A percentile compares a stretch with the other conserved stretches of the same genome.
Evolutionary conservation across 176 grass and related monocot genomes (phyloP).

Genomic region (Juncus inflexus): DNA sequence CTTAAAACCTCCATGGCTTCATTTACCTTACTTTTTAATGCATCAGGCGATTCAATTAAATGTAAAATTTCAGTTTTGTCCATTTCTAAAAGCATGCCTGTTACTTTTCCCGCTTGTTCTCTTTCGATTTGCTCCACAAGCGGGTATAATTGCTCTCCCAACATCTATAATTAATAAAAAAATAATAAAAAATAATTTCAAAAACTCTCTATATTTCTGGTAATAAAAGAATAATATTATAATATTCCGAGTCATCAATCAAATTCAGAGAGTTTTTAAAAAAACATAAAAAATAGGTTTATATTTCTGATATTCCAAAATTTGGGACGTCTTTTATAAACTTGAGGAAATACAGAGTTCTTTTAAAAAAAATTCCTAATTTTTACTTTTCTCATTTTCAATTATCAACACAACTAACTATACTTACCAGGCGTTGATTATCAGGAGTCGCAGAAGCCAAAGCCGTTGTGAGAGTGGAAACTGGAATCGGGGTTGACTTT

Average conservation of each 20-base stretch:
- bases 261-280: no score
- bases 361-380: neutral
- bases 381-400: no score
- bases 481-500: neutral
- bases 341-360: no score
- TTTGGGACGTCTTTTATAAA: no score
- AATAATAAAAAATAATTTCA: no score
- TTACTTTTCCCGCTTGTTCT: conserved; percentile 34
- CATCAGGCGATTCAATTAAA: conserved; percentile 38
- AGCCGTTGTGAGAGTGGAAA: conserved; percentile 5
- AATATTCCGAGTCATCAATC: no score
- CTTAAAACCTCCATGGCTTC: conserved; percentile 37
- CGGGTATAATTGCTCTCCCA: conserved; percentile 39
- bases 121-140: conserved; percentile 26
- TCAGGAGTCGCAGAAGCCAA: conserved; percentile 22
- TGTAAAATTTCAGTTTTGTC: conserved; percentile 36
- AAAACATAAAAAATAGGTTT: no score
- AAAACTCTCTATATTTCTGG: no score
- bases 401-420: neutral
- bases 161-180: conserved; percentile 26
- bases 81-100: conserved; percentile 61
- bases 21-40: conserved; percentile 28
- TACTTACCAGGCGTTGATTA: conserved; percentile 28
- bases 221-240: no score
- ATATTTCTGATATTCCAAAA: no score